phyloP scores from a whole-genome alignment of 2,329 filamentous ascomycete species.

The Metarhizium anisopliae region DNA sequence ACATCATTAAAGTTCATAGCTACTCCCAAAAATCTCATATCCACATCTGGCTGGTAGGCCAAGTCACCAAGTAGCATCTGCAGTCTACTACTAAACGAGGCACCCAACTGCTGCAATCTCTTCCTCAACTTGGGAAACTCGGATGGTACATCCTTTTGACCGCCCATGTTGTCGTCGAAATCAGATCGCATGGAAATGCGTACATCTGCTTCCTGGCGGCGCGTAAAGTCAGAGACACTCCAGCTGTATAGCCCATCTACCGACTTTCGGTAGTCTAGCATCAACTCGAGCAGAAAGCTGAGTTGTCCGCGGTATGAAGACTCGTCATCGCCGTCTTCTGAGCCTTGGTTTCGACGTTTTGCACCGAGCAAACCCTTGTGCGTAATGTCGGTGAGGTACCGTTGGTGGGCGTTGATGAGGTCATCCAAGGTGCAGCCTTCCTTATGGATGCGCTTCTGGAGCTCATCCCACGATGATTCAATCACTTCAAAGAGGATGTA shows the following conservation, averaged over 20 bases:
- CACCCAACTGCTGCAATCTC: conserved; percentile 61
- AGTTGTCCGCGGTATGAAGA: conserved; percentile 87
- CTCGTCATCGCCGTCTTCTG: conserved; percentile 55
- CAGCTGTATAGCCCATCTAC: conserved; percentile 93
- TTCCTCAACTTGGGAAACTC: conserved; percentile 67
- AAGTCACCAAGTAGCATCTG: conserved; percentile 82
- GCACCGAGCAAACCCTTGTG: conserved; percentile 90
- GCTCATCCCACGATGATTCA: conserved; percentile 86
- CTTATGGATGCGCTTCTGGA: conserved; percentile 73
- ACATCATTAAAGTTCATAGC: conserved; percentile 99
- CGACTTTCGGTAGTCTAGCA: conserved; percentile 88
- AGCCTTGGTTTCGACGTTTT: conserved; percentile 34
- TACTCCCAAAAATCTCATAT: conserved; percentile 91
- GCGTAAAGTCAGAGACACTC: conserved; percentile 88
- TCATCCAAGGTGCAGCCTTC: conserved; percentile 91
- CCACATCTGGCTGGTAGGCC: conserved; percentile 85
- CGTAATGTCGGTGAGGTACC: conserved; percentile 88
- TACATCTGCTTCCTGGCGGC: conserved; percentile 75
- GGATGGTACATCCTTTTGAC: conserved; percentile 46
- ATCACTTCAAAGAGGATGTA: conserved; percentile 99
- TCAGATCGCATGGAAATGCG: conserved; percentile 52
- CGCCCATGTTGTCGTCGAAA: conserved; percentile 16
- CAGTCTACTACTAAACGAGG: conserved; percentile 68
- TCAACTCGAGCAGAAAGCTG: conserved; percentile 83
- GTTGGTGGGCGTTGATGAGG: conserved; percentile 82